Base-by-base conservation (phyloP, 2,329 filamentous ascomycete species). In the Trichoderma aggressivum region DNA sequence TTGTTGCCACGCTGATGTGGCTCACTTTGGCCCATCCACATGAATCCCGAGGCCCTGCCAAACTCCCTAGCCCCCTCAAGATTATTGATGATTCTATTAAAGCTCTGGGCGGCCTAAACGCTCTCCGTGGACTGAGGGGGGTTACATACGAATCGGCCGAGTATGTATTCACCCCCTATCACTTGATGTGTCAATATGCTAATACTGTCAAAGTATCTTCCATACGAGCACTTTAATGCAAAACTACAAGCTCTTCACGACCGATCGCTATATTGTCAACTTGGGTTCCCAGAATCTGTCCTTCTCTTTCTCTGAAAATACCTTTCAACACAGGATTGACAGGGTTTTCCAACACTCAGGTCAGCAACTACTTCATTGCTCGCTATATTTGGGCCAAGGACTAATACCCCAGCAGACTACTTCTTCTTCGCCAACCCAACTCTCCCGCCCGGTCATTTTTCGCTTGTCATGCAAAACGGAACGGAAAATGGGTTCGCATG, bases 251-350 rank as follows among this genome's bases (percentile, higher is more conserved):
- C 43, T 50, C 2, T 50, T 50, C 43, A 50, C 43, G 43, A 50
- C 43, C n/a, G 43, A 50, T 50, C 43, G 43, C n/a, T 50, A 50
- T 12, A 50, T 50, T 50, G 43, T 50, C 43, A 50, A 50, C 43
- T 50, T 50, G 11, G 43, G 43, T 7, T 50, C 43, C 18, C 43
- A 50, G 43, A 50, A 43, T 3, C 43, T 50, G 18, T 50, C 43
- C 1, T 50, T 50, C 5, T 21, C n/a, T 0, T 50, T 50, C 10
- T 50, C 18, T 3, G 43, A 50, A 12, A 4, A 50, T 50, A 21
- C n/a, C 12, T 50, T 50, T 12, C 43, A 50, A 5, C 43, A 50
- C 43, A 50, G 43, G 43, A 50, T 50, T 21, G 43, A 50, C n/a
- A 50, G 43, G 11, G 43, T 50, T 6, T 50, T 50, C 6, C 43